A percentile compares a stretch with the other conserved stretches of the same genome.
These are phyloP conservation scores for Malassezia pachydermatis DNA, from an alignment of 1,284 basidiomycete species.

Conservation along the genomic window DNA sequence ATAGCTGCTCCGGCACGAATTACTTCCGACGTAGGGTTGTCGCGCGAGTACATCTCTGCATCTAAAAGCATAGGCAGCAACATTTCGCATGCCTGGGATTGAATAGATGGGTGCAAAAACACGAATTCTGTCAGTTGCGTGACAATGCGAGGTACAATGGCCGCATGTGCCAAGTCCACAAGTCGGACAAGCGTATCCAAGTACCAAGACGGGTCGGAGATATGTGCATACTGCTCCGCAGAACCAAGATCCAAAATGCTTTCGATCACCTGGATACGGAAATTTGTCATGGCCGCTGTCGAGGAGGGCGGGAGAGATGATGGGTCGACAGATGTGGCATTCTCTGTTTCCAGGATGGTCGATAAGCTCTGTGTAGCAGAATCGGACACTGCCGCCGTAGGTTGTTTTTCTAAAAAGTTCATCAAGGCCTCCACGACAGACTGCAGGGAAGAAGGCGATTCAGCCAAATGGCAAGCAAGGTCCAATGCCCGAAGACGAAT, in stretches of 20 bases:
- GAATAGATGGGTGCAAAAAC: slow-evolving; percentile 30
- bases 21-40: slow-evolving; percentile 53
- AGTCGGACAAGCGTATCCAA: slow-evolving; percentile 63
- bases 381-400: not conserved
- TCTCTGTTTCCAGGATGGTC: slow-evolving; percentile 1
- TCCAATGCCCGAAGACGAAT: slow-evolving; percentile 92
- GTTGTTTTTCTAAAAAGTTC: slow-evolving; percentile 59
- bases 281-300: slow-evolving; percentile 57
- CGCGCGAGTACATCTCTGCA: slow-evolving; percentile 54
- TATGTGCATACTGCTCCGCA: slow-evolving; percentile 69
- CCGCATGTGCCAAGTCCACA: slow-evolving; percentile 59
- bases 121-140: slow-evolving; percentile 78
- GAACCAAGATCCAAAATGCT: slow-evolving; percentile 73
- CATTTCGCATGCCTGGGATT: slow-evolving; percentile 60
- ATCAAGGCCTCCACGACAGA: slow-evolving; percentile 78
- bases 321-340: not conserved
- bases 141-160: slow-evolving; percentile 62
- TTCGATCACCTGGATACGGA: slow-evolving; percentile 69
- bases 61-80: slow-evolving; percentile 51
- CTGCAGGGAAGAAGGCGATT: slow-evolving; percentile 66
- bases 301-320: slow-evolving; percentile 18
- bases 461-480: slow-evolving; percentile 80
- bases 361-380: not conserved
- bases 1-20: slow-evolving; percentile 89
- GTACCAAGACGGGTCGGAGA: slow-evolving; percentile 93